These are phyloP conservation scores for Hymenoscyphus scutula DNA, from an alignment of 2,329 filamentous ascomycete genomes.

Conservation along the genomic window DNA sequence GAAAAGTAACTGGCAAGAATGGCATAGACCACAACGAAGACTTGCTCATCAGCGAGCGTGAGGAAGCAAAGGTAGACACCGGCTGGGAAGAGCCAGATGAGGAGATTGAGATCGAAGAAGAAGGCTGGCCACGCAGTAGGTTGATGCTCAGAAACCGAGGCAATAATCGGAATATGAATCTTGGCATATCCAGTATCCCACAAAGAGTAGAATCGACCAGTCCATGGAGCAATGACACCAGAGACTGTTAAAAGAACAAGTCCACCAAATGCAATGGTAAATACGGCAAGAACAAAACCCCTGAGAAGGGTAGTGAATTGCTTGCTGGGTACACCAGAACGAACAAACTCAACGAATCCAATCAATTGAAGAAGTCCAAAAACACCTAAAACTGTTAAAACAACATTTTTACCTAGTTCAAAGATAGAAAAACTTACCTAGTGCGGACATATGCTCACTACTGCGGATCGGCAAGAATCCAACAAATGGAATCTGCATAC, in stretches of 20 bases:
- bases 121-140: conserved; percentile 98
- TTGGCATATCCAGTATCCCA: conserved; percentile 99
- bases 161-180: conserved; percentile 98
- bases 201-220: conserved; percentile 96
- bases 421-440: conserved; percentile 59
- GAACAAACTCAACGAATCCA: conserved; percentile 86
- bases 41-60: conserved; percentile 89
- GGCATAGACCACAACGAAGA: conserved; percentile 97
- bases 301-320: conserved; percentile 92
- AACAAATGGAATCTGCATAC: conserved; percentile 99
- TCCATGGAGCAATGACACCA: conserved; percentile 95
- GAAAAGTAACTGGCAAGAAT: conserved; percentile 97
- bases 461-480: conserved; percentile 95
- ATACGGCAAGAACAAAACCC: conserved; percentile 69
- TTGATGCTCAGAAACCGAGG: conserved; percentile 99
- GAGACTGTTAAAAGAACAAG: conserved; percentile 85
- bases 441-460: conserved; percentile 96
- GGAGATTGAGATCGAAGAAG: conserved; percentile 97
- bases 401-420: background rate
- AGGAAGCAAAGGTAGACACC: conserved; percentile 99
- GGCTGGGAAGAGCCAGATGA: conserved; percentile 98
- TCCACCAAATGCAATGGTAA: conserved; percentile 68
- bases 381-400: conserved; percentile 59
- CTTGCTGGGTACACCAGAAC: conserved; percentile 81
- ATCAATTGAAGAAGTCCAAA: conserved; percentile 95